Conservation (phyloP, 306 rosid genomes). For the Fragaria vesca region DNA sequence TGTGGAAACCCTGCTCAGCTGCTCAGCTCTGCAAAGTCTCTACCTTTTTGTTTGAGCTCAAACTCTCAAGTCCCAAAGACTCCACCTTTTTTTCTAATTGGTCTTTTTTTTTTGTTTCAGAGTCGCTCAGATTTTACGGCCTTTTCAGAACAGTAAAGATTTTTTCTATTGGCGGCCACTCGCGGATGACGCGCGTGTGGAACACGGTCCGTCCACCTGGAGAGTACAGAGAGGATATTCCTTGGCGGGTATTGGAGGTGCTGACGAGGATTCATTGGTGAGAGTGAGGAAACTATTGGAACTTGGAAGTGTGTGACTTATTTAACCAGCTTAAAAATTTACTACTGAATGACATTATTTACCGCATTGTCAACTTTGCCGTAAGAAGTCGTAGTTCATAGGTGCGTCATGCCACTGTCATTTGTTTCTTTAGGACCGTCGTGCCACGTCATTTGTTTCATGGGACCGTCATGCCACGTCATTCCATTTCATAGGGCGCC, state of each 20-base stretch:
- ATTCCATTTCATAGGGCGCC: no score
- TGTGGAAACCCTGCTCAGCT: no score
- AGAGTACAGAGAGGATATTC: background rate
- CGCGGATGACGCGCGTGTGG: background rate
- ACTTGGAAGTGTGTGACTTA: background rate
- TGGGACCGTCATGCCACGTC: no score
- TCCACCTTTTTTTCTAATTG: background rate
- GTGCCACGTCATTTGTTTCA: no score
- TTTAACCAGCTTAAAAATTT: background rate
- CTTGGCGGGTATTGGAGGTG: background rate
- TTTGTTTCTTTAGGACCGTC: no score
- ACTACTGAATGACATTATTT: background rate
- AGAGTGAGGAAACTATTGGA: background rate
- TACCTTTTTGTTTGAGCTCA: no score
- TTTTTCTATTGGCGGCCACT: background rate
- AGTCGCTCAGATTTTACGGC: constrained; percentile 12
- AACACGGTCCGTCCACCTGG: background rate
- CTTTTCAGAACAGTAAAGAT: background rate
- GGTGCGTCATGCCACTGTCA: no score
- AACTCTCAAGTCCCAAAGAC: background rate
- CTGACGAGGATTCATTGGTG: background rate
- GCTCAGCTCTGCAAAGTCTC: no score
- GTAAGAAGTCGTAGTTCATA: no score
- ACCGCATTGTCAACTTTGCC: background rate
- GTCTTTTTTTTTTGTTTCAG: background rate